These are phyloP conservation scores for Cinnamomum chago DNA, from an alignment of 164 flowering plant genomes.

Conservation along the genomic window DNA sequence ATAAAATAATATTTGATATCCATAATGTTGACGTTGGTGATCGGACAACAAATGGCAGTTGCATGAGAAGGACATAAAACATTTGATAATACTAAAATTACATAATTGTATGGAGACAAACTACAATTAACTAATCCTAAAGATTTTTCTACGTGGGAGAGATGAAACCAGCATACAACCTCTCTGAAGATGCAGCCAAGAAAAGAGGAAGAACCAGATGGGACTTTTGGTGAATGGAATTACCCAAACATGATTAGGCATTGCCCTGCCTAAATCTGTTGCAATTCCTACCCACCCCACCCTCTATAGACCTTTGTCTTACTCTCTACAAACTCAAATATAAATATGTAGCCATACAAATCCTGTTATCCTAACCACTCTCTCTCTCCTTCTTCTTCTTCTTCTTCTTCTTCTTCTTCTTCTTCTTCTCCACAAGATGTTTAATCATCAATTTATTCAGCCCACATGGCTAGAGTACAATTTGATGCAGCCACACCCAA, in stretches of 20 bases:
- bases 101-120: neutral
- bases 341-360: conserved; percentile 1
- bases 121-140: neutral
- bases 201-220: conserved; percentile 6
- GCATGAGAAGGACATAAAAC: conserved; percentile 11
- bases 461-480: conserved; percentile 25
- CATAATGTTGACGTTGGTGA: neutral
- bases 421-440: conserved; percentile 17
- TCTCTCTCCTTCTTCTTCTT: too few relatives aligned
- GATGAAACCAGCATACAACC: neutral
- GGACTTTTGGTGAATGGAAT: conserved; percentile 9
- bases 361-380: neutral
- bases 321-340: conserved; percentile 1
- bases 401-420: neutral
- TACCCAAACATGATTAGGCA: neutral
- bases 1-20: neutral
- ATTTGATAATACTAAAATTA: neutral
- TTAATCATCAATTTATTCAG: conserved; percentile 25
- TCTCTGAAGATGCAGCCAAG: conserved; percentile 5
- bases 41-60: neutral
- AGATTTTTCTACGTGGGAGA: neutral
- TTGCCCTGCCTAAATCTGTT: neutral
- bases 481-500: conserved; percentile 11
- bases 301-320: conserved; percentile 10
- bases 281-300: neutral